Evolutionary conservation across 768 basidiomycete genomes (phyloP), one percentile per base, ranked within the genome.

Genomic region (Porpolomopsis calyptriformis): DNA sequence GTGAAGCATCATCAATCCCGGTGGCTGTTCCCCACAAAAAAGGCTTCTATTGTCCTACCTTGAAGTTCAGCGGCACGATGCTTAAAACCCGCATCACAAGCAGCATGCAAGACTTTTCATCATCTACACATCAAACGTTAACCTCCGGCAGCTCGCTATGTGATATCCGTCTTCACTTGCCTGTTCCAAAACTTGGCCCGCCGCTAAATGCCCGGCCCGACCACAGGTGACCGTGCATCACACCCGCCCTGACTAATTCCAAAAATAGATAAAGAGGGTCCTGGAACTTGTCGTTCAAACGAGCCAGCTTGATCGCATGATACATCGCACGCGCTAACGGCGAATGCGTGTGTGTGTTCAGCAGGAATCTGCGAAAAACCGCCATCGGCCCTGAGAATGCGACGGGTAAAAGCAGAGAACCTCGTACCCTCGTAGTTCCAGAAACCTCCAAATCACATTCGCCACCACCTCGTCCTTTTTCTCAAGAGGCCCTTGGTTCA

Each of bases 381-480:
- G 26, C 25, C 23, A 45, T 40, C 24, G 27, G 23, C 23, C 42
- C 46, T 39, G n/a, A 48, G n/a, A 6, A 11, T n/a, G 19, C 51
- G 52, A 39, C 45, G 44, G 37, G 49, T 27, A 45, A 45, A 20
- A 43, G 36, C 45, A 46, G 46, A 50, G 40, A 51, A 43, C 52
- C 48, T 75, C 82, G 60, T 64, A 94, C 93, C 92, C 91, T 64
- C 96, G 72, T 48, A 97, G 69, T 62, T 97, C 94, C 46, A 99
- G 75, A 76, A 98, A 97, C 44, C 94, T 79, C 93, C 93, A 97
- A 46, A 99, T 87, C 22, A 94, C 92, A 59, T 99, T 99, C 6
- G 93, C 93, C 3, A 99, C 96, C 0, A 96, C 73, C 63, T 99
- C 96, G 56, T 99, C 96, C 67, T 98, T 98, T 69, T 96, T 97